Base-by-base conservation (phyloP, 78 protist species). In the Tieghemostelium lacteum region DNA sequence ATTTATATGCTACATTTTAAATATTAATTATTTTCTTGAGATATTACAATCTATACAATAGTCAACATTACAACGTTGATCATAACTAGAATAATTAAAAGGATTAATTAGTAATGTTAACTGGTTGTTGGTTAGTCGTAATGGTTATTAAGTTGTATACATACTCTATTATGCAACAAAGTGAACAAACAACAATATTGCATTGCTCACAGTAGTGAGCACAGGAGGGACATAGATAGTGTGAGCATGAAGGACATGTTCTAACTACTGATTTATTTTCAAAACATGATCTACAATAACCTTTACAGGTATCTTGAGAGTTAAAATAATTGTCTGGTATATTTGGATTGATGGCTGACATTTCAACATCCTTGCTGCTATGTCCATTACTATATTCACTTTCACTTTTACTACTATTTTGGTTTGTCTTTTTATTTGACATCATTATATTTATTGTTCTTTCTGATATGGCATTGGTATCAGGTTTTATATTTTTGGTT, bases 11-110 rank as follows among this genome's bases (percentile, higher is more conserved):
- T n/a, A n/a, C n/a, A n/a, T n/a, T n/a, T n/a, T n/a, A n/a, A n/a
- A n/a, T n/a, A n/a, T n/a, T n/a, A n/a, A n/a, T n/a, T n/a, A n/a
- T n/a, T n/a, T n/a, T n/a, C n/a, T n/a, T n/a, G n/a, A n/a, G n/a
- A n/a, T n/a, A 71, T 71, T 42, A 71, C 77, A 71, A 52, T 71
- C 77, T 45, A 71, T 71, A 71, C 77, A 71, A 71, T 50, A 71
- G 50, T 71, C 77, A 20, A 71, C 8, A 19, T 71, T 42, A 52
- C 31, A 31, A 4, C 45, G 19, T 45, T 71, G 36, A 52, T 55
- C 61, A 71, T 50, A 71, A 29, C 77, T 71, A 55, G 31, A 52
- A 28, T 52, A 24, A 33, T 24, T 19, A 16, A 52, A 37, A 7
- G 42, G 42, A 71, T 37, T 52, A 52, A 20, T 1, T 22, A 20